Base-by-base conservation (phyloP, 768 basidiomycete species). In the Calocybe indica region DNA sequence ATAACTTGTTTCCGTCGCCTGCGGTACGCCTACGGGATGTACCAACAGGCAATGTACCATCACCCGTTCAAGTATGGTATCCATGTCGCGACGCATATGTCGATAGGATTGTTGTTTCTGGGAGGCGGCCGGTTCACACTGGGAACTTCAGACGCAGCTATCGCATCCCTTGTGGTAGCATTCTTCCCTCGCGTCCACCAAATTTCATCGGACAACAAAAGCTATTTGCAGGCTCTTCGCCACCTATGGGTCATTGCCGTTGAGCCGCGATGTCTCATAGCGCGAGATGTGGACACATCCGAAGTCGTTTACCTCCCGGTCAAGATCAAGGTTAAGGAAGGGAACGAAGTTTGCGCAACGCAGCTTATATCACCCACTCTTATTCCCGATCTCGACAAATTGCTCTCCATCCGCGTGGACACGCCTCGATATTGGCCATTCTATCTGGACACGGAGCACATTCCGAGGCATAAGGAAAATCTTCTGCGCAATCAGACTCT, bases 341-440 rank as follows among this genome's bases (percentile, higher is more conserved):
- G 75, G 9, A 70, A 72, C 30, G 76, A 75, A 15, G 66, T 70
- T 9, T 81, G 82, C n/a, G 76, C 80, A 10, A 82, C 85, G 1
- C 85, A 88, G 54, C 72, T 96, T 40, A 92, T 94, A 47, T 88
- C 92, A 0, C 96, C 96, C 0, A 95, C 95, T 0, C 76, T 98
- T 4, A 87, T 96, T 51, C 92, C 93, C 0, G 88, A 94, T 52
- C 78, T 97, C 52, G 83, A 88, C 59, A 82, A 78, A 48, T 72
- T 98, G 10, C 68, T 82, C 40, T 85, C 88, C 4, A 85, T 99
- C 55, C 75, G 86, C 40, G 84, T 94, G 15, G 93, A 97, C 58
- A 96, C 91, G 0, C 93, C 92, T 11, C 82, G 96, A 5, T 98
- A 99, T 63, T 96, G 92, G 90, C 87, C 93, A 0, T 88, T 94